Evolutionary conservation across 2,329 filamentous ascomycete genomes (phyloP), one percentile per base, ranked within the genome.

Genomic region (Nigrospora sphaerica): DNA sequence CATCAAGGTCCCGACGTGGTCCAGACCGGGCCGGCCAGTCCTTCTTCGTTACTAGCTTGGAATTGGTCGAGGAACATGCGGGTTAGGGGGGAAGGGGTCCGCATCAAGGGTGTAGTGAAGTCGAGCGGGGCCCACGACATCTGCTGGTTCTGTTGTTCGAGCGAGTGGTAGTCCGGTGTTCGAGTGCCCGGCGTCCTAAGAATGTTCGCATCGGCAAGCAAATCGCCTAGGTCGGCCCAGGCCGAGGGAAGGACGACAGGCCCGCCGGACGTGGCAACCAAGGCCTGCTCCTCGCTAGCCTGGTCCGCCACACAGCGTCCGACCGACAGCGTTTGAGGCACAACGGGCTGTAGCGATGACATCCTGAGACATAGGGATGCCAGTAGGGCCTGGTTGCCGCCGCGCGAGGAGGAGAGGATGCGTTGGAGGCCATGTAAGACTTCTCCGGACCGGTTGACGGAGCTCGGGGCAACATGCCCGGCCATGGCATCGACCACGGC

Each of bases 401-500:
- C 70, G 12, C 70, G 61, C 0, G 64, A 71, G 2, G 64, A 68
- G 0, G 66, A 65, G 12, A 73, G 57, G 9, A 71, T 63, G 37
- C 58, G 57, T 37, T 69, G 66, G 6, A 73, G 54, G 33, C 63
- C 62, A 32, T 58, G 48, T 1, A 73, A 57, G 12, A 72, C 62
- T 12, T 65, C 62, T 2, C 57, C 57, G 0, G 67, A 62, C 12
- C 58, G 58, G 12, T 60, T 54, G 32, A 50, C 33, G 35, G 48
- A 36, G 47, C 42, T 37, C 34, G 45, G 11, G 9, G 51, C 46
- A 46, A 57, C 48, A 44, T 62, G 51, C 34, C 53, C 58, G 5
- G 62, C 55, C 39, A 70, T 56, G 2, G 65, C 64, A 31, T 73
- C 70, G 16, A 65, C 63, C 1, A 73, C 68, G 0, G 69, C 68